phyloP scores from a whole-genome alignment of 495 filamentous ascomycete species.

The Hapsidospora chrysogenum region DNA sequence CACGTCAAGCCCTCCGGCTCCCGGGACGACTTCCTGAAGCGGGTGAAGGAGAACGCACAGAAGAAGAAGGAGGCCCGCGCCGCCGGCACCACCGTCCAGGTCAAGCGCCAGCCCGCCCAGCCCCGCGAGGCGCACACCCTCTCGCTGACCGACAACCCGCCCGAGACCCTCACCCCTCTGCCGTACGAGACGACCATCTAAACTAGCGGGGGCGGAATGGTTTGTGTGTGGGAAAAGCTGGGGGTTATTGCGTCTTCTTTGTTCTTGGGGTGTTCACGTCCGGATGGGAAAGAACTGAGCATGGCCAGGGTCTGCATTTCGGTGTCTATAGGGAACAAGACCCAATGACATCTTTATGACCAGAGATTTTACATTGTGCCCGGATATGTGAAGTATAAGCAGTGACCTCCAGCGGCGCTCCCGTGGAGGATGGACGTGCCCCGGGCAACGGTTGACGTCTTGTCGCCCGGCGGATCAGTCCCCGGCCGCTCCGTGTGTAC shows the following conservation, averaged over 20 bases:
- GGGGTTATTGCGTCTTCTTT: constrained; percentile 14
- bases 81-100: constrained; percentile 66
- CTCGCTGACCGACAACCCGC: constrained; percentile 54
- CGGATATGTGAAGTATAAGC: no score
- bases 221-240: constrained; percentile 5
- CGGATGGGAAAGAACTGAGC: constrained; percentile 4
- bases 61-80: constrained; percentile 85
- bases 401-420: no score
- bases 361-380: no score
- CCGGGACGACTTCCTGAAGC: constrained; percentile 84
- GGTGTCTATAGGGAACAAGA: constrained; percentile 4
- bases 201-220: constrained; percentile 15
- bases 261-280: constrained; percentile 3
- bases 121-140: constrained; percentile 70
- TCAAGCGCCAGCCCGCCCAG: constrained; percentile 75
- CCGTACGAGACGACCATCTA: constrained; percentile 98
- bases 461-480: no score
- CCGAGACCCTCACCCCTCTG: constrained; percentile 82
- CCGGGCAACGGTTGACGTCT: no score
- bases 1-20: constrained; percentile 88
- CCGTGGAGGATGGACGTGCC: no score
- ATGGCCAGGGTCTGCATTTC: constrained; percentile 3
- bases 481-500: no score
- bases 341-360: constrained; percentile 1
- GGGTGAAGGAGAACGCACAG: constrained; percentile 88